phyloP scores from a whole-genome alignment of 1,139 yeast species.

The Geotrichum histeridarum region DNA sequence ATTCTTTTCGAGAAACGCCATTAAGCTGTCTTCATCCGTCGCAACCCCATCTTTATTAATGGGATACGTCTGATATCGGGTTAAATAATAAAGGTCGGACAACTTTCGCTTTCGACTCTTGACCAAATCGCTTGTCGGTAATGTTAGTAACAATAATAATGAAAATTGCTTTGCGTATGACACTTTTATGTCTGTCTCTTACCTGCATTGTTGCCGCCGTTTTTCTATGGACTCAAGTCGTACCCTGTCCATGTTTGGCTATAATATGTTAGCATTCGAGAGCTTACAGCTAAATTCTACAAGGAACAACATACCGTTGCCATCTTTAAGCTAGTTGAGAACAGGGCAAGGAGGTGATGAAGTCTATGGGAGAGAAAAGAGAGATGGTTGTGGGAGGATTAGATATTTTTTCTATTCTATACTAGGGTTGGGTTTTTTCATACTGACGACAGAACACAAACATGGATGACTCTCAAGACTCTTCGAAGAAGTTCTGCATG shows the following conservation, averaged over 20 bases:
- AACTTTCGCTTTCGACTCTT: conserved; percentile 48
- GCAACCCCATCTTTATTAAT: conserved; percentile 38
- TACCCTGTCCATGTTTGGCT: conserved; percentile 39
- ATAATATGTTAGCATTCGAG: background rate
- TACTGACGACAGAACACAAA: no score
- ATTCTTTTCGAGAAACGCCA: conserved; percentile 44
- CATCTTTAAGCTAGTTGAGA: background rate
- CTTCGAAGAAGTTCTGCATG: no score
- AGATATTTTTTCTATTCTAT: background rate
- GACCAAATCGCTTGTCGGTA: conserved; percentile 33
- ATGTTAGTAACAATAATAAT: background rate
- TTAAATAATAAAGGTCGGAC: conserved; percentile 52
- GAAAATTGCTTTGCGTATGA: background rate
- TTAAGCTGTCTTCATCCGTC: conserved; percentile 40
- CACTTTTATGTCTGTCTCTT: conserved; percentile 18
- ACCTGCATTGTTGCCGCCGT: conserved; percentile 41
- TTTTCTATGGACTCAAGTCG: conserved; percentile 45
- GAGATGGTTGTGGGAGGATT: background rate
- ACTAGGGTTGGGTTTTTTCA: background rate
- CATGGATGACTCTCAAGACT: no score
- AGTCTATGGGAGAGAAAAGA: background rate
- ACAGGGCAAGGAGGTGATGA: background rate
- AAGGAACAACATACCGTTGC: background rate
- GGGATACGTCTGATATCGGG: conserved; percentile 44
- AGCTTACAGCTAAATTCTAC: background rate